Evolutionary conservation across 2,329 filamentous ascomycete species (phyloP).

Genomic region (Hypoxylon sp.): DNA sequence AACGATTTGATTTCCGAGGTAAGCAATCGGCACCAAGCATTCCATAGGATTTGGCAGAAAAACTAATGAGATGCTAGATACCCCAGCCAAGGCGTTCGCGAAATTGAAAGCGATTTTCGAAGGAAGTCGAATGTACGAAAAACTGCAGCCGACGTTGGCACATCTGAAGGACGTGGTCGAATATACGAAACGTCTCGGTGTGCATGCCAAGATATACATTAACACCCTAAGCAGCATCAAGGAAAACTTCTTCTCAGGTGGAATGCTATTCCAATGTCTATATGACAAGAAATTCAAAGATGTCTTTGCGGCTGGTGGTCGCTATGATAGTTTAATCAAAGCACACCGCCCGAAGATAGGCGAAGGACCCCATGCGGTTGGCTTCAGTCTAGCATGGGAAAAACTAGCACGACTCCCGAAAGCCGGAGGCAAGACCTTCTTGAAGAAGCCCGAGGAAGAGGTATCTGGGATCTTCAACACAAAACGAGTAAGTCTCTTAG

Average conservation of each 20-base stretch:
- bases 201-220: slow-evolving; percentile 82
- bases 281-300: slow-evolving; percentile 85
- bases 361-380: slow-evolving; percentile 81
- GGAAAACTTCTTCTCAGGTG: slow-evolving; percentile 87
- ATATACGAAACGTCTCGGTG: slow-evolving; percentile 77
- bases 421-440: slow-evolving; percentile 62
- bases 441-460: slow-evolving; percentile 77
- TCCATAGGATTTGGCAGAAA: neutral
- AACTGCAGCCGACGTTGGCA: slow-evolving; percentile 77
- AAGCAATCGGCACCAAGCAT: slow-evolving; percentile 44
- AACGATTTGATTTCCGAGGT: slow-evolving; percentile 90
- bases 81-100: slow-evolving; percentile 64
- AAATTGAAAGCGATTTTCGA: slow-evolving; percentile 68
- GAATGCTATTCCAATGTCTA: slow-evolving; percentile 88
- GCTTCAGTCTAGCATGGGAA: slow-evolving; percentile 91
- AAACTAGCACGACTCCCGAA: slow-evolving; percentile 74
- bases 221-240: slow-evolving; percentile 88
- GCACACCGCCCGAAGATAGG: slow-evolving; percentile 78
- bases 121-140: slow-evolving; percentile 73
- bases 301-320: slow-evolving; percentile 90
- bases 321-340: slow-evolving; percentile 89
- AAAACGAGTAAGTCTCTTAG: slow-evolving; percentile 64
- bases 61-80: slow-evolving; percentile 52
- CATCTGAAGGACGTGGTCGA: slow-evolving; percentile 81
- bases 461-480: slow-evolving; percentile 65